Percentiles rank a stretch among this genome's conserved stretches.
Conservation (phyloP, 345 rosid genomes). For the Corymbia maculata region DNA sequence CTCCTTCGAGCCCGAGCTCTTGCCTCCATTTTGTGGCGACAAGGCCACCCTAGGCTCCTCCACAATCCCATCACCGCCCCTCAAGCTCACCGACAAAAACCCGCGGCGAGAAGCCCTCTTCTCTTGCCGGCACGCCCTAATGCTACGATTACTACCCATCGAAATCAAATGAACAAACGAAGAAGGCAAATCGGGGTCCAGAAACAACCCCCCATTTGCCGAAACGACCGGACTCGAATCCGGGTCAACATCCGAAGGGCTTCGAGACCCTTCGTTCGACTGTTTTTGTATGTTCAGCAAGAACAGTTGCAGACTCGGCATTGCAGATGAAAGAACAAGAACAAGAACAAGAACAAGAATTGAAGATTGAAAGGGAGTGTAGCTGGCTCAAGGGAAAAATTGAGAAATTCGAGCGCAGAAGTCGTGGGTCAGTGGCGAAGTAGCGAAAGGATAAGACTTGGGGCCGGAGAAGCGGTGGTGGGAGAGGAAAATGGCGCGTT, state of each 20-base stretch:
- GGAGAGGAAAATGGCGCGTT: neutral
- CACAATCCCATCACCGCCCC: conserved; percentile 35
- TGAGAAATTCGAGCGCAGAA: neutral
- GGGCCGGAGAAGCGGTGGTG: neutral
- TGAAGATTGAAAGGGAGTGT: neutral
- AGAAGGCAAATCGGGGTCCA: conserved; percentile 23
- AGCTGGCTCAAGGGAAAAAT: neutral
- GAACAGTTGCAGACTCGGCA: neutral
- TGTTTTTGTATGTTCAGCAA: neutral
- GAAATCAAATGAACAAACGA: conserved; percentile 13
- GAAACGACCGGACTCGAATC: conserved; percentile 4
- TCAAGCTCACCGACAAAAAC: conserved; percentile 68
- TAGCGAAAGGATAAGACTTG: neutral
- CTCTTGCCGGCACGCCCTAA: conserved; percentile 11
- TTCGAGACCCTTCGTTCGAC: neutral
- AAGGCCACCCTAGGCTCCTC: conserved; percentile 24
- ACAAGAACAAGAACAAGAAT: neutral
- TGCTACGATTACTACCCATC: neutral
- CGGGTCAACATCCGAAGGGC: neutral
- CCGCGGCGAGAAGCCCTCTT: neutral
- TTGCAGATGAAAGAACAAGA: neutral
- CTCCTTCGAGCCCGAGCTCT: neutral
- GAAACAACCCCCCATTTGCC: conserved; percentile 40
- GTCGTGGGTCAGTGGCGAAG: neutral
- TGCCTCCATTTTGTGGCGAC: conserved; percentile 16